Evolutionary conservation across 495 filamentous ascomycete species (phyloP).

Genomic region (Lophiotrema nucula): DNA sequence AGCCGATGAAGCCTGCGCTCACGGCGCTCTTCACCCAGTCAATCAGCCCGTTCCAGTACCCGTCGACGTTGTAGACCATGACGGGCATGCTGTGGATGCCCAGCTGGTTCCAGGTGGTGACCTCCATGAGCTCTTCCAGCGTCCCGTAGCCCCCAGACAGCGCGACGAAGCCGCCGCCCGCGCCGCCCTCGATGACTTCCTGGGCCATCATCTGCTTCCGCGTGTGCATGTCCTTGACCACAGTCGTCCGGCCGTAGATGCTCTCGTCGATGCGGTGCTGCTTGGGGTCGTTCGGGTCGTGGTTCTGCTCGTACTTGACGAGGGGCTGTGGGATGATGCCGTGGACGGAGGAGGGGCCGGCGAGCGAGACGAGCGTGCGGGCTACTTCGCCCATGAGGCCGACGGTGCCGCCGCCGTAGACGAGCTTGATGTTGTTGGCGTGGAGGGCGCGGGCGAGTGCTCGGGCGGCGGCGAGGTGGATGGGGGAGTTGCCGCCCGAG

Average conservation of each 20-base stretch:
- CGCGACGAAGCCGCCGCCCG: conserved; percentile 85
- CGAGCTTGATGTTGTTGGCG: conserved; percentile 69
- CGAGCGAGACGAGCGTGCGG: conserved; percentile 78
- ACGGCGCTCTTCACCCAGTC: conserved; percentile 80
- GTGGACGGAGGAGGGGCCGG: conserved; percentile 80
- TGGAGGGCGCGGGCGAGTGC: conserved; percentile 74
- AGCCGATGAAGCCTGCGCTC: conserved; percentile 69
- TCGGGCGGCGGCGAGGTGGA: conserved; percentile 71
- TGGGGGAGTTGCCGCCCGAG: conserved; percentile 65
- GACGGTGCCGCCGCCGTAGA: conserved; percentile 92
- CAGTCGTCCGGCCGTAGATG: conserved; percentile 77
- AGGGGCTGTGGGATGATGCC: conserved; percentile 88
- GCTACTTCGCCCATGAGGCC: conserved; percentile 95
- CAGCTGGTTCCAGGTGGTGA: conserved; percentile 95
- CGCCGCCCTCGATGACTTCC: conserved; percentile 76
- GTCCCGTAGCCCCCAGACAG: conserved; percentile 91
- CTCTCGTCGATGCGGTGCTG: conserved; percentile 57
- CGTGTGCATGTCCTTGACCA: conserved; percentile 93
- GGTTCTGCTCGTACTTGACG: conserved; percentile 72
- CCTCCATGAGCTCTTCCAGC: conserved; percentile 94
- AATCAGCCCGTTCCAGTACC: conserved; percentile 86
- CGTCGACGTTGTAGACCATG: conserved; percentile 78
- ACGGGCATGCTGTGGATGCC: conserved; percentile 86
- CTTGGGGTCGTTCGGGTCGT: conserved; percentile 45
- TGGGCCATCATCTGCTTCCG: conserved; percentile 89